These are phyloP conservation scores for Linnemannia zychae DNA, from an alignment of 192 early-diverging fungal genomes.

Conservation along the genomic window DNA sequence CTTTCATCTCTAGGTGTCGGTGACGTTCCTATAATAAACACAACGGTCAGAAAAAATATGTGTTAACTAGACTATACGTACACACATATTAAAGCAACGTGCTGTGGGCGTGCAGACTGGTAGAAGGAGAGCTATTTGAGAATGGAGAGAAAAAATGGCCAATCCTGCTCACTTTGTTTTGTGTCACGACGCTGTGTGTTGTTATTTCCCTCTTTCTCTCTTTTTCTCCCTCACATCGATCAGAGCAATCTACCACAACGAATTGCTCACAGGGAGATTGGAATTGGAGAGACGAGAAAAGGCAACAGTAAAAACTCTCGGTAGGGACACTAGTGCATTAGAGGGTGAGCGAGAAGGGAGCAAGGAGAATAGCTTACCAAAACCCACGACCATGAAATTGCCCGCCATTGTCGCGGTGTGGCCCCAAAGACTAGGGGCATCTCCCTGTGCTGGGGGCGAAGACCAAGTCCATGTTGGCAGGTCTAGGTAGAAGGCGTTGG, in stretches of 20 bases:
- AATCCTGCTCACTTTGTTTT: neutral
- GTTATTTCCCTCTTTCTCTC: neutral
- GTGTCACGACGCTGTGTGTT: slow-evolving; percentile 1
- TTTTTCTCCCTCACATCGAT: neutral
- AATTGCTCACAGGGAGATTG: slow-evolving; percentile 2
- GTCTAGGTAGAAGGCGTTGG: slow-evolving; percentile 32
- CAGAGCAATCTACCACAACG: neutral
- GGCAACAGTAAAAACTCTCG: neutral
- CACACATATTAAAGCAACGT: slow-evolving; percentile 1
- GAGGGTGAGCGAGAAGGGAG: neutral
- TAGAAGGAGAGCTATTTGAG: no score
- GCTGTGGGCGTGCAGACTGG: neutral
- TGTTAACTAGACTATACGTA: neutral
- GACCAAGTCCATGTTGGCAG: slow-evolving; percentile 54
- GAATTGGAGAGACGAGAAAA: neutral
- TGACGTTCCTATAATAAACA: slow-evolving; percentile 24
- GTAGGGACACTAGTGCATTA: neutral
- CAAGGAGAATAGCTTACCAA: slow-evolving; percentile 31
- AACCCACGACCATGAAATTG: slow-evolving; percentile 42
- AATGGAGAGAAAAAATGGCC: neutral
- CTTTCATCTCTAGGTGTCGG: slow-evolving; percentile 3
- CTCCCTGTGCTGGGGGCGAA: slow-evolving; percentile 27
- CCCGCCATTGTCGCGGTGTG: slow-evolving; percentile 49
- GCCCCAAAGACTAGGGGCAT: slow-evolving; percentile 39
- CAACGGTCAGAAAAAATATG: neutral